Base-by-base conservation (phyloP, 2,329 filamentous ascomycete genomes). In the Ceratocystis cubensis region DNA sequence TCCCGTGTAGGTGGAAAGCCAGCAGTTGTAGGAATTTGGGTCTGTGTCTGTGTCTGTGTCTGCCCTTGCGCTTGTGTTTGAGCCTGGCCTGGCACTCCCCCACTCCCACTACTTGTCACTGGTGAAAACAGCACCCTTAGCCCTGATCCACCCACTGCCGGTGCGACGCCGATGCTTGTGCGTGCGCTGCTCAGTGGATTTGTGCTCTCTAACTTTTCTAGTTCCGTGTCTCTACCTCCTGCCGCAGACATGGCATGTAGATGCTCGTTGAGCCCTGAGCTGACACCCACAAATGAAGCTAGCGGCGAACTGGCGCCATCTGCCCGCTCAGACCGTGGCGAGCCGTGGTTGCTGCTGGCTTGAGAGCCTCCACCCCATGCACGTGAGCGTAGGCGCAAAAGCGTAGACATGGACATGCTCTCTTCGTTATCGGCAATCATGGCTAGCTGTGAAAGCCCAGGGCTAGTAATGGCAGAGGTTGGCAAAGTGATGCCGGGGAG, bases 311-410 rank as follows among this genome's bases (percentile, higher is more conserved):
- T 75, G 1, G 78, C 76, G 63, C 76, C 77, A 28, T 82, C 82
- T 1, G 76, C 79, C 66, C 80, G 76, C 53, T 81, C 78, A 3
- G 79, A 79, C 30, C 76, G 74, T 1, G 81, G 81, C 20, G 80
- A 82, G 2, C 80, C 80, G 61, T 81, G 80, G 5, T 76, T 75
- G 46, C 80, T 79, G 71, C 89, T 93, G 0, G 82, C 85, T 71
- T 90, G 88, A 67, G 89, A 94, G 3, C 88, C 88, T 3, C 88
- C 88, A 28, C 90, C 90, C 83, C 89, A 96, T 0, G 91, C 87
- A 63, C 83, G 86, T 10, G 84, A 86, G 2, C 91, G 84, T 53
- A 95, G 75, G 69, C 85, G 87, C 75, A 90, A 79, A 17, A 96
- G 78, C 0, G 88, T 82, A 61, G 86, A 86, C 82, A 94, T 88